A percentile compares a stretch with the other conserved stretches of the same genome.
phyloP scores from a whole-genome alignment of 176 grass and related monocot genomes.

The Raddia guianensis region DNA sequence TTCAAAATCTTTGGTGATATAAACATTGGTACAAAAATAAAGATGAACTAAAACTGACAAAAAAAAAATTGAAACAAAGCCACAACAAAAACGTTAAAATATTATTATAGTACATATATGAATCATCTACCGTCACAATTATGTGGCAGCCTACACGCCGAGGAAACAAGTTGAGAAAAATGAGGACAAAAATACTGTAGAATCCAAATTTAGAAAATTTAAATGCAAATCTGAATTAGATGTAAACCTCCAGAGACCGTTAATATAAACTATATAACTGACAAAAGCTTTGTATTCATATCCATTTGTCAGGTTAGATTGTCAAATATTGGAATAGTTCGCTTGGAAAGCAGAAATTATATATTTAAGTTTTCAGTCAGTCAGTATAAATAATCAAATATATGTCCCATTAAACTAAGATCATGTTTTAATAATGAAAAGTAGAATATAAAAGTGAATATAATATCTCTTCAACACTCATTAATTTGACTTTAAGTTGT shows the following conservation, averaged over 20 bases:
- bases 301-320: background rate
- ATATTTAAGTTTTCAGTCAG: background rate
- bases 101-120: slow-evolving; percentile 2
- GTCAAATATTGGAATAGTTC: slow-evolving; percentile 2
- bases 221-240: background rate
- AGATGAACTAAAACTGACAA: background rate
- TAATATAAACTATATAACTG: background rate
- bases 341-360: background rate
- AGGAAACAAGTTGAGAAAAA: background rate
- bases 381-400: background rate
- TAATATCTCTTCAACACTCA: background rate
- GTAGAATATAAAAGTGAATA: background rate
- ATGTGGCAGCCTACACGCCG: background rate
- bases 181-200: slow-evolving; percentile 13
- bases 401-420: background rate
- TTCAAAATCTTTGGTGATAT: too few species aligned
- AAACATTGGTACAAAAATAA: background rate
- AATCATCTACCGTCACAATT: background rate
- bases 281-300: background rate
- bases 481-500: background rate
- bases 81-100: background rate
- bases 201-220: background rate
- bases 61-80: background rate
- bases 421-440: background rate
- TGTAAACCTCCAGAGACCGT: background rate